Conservation (phyloP, 2,329 filamentous ascomycete genomes). For the Talaromyces albobiverticillius region DNA sequence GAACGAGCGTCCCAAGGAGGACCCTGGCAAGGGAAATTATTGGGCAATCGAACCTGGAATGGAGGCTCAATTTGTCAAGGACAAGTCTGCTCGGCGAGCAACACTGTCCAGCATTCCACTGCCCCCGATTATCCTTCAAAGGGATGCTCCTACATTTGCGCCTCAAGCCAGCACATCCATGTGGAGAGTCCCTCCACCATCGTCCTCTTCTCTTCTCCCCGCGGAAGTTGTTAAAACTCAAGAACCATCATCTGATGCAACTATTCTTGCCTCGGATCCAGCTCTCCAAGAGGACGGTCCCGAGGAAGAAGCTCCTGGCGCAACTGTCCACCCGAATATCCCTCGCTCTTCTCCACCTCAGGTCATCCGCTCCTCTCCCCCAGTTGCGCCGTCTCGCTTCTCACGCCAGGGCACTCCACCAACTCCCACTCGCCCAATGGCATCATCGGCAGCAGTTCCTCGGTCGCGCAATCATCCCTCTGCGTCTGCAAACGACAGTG, state of each 20-base stretch:
- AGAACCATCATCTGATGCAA: conserved; percentile 74
- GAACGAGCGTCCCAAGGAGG: conserved; percentile 92
- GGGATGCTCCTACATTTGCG: conserved; percentile 27
- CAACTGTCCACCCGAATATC: conserved; percentile 24
- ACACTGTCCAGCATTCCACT: conserved; percentile 45
- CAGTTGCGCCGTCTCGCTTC: conserved; percentile 59
- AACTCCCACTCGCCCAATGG: conserved; percentile 63
- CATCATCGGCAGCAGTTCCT: conserved; percentile 58
- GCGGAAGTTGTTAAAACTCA: conserved; percentile 25
- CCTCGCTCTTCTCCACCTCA: conserved; percentile 49
- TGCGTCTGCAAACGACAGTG: conserved; percentile 82
- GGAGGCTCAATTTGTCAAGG: conserved; percentile 85
- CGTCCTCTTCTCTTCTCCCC: conserved; percentile 15
- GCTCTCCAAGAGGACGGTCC: conserved; percentile 54
- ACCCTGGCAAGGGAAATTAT: conserved; percentile 96
- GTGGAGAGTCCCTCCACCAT: conserved; percentile 31
- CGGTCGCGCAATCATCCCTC: conserved; percentile 70
- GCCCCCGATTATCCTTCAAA: conserved; percentile 28
- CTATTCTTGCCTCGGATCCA: conserved; percentile 68
- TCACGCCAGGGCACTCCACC: conserved; percentile 67
- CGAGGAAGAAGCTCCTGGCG: conserved; percentile 39
- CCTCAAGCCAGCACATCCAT: conserved; percentile 31
- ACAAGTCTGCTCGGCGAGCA: conserved; percentile 61
- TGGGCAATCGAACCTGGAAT: conserved; percentile 91
- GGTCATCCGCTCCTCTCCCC: conserved; percentile 83